phyloP scores from a whole-genome alignment of 345 rosid genomes.

The Mallotus nudiflorus region DNA sequence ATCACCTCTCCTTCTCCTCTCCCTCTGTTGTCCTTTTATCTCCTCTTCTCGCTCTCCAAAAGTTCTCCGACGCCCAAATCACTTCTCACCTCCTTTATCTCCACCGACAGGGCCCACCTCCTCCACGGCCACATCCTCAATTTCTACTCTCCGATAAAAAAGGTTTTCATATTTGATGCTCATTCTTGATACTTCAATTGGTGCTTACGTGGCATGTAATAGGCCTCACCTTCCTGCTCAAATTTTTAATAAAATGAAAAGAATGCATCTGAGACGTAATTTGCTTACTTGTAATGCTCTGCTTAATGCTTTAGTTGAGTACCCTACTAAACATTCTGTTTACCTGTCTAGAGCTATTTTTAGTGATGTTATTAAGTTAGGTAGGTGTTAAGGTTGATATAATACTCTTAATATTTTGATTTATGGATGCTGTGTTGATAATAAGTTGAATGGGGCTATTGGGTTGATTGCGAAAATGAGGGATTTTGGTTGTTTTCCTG shows the following conservation, averaged over 20 bases:
- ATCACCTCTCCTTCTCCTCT: slow-evolving; percentile 37
- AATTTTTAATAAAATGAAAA: slow-evolving; percentile 66
- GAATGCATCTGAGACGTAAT: slow-evolving; percentile 53
- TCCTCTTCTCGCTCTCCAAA: slow-evolving; percentile 48
- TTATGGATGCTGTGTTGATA: slow-evolving; percentile 68
- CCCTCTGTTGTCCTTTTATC: slow-evolving; percentile 63
- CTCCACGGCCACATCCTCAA: slow-evolving; percentile 59
- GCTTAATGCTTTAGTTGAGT: slow-evolving; percentile 59
- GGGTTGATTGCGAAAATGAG: slow-evolving; percentile 54
- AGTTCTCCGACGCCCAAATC: slow-evolving; percentile 66
- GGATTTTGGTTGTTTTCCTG: slow-evolving; percentile 56
- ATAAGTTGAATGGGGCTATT: slow-evolving; percentile 51
- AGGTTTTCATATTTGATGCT: slow-evolving; percentile 37
- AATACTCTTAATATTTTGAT: slow-evolving; percentile 65
- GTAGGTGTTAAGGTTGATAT: slow-evolving; percentile 51
- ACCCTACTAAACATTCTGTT: slow-evolving; percentile 60
- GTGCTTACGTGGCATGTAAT: slow-evolving; percentile 56
- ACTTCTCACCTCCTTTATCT: slow-evolving; percentile 58
- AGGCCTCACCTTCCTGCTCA: slow-evolving; percentile 66
- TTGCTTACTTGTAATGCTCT: slow-evolving; percentile 67
- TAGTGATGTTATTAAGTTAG: slow-evolving; percentile 43
- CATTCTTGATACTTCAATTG: slow-evolving; percentile 58
- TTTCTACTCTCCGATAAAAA: slow-evolving; percentile 27
- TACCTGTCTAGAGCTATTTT: slow-evolving; percentile 52
- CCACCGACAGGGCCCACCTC: slow-evolving; percentile 43